Base-by-base conservation (phyloP, 2,329 filamentous ascomycete genomes). In the Hypoxylon sp. region DNA sequence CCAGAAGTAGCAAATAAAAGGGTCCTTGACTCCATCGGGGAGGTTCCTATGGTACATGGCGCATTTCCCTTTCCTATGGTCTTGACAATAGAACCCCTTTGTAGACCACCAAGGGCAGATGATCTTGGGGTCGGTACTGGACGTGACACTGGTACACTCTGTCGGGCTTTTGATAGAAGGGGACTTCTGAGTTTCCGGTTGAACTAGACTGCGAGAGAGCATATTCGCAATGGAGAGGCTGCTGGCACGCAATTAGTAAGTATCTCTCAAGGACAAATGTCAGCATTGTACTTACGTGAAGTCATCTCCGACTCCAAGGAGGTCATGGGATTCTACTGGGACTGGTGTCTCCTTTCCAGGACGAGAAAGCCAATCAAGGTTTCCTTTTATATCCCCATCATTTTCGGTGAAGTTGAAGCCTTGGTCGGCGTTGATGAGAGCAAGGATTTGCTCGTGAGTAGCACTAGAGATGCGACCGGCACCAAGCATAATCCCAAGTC, bases 1-100 rank as follows among this genome's bases (percentile, higher is more conserved):
- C 69, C 69, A 75, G 60, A 74, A 74, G 10, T 65, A 60, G 59
- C 73, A 75, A 21, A 75, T 75, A 0, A 74, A 63, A 9, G 70
- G 72, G 2, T 75, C 59, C 28, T 60, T 66, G 6, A 69, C 5
- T n/a, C 51, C 72, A 13, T 51, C 66, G 2, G 59, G 36, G 13
- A 63, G 41, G 10, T 71, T 30, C n/a, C 71, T 64, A 25, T 75
- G 73, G 5, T 46, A 7, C 46, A 67, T 67, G 1, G 56, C 28
- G 23, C 71, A 74, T 5, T 14, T 43, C 2, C 69, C 69, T 2
- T 59, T 43, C 4, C 62, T 60, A 3, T 63, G 17, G 5, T 73
- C 68, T 7, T 64, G 60, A 34, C 70, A 75, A 2, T 38, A 1
- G 19, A 63, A 73, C 1, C 71, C 70, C 0, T 52, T n/a, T 0